Evolutionary conservation across 1,284 basidiomycete species (phyloP).

Genomic region (Cutaneotrichosporon daszewskae): DNA sequence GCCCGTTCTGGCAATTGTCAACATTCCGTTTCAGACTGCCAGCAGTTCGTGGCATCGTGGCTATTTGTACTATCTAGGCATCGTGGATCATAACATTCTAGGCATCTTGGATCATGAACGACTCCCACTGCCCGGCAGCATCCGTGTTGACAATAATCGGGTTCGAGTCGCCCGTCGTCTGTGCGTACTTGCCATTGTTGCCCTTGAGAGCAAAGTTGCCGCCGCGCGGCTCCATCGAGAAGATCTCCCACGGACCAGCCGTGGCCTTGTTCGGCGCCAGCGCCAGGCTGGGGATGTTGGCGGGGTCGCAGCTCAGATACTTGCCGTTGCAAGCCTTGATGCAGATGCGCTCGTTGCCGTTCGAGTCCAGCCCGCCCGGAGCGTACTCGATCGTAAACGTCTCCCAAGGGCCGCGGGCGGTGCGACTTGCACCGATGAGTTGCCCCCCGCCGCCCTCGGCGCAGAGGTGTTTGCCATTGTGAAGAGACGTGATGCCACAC

Average conservation of each 20-base stretch:
- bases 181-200: conserved; percentile 10
- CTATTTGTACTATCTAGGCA: too few relatives aligned
- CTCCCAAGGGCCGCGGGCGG: conserved; percentile 5
- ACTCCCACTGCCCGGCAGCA: too few relatives aligned
- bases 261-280: neutral
- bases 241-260: neutral
- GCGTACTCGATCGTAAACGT: conserved; percentile 5
- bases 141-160: too few relatives aligned
- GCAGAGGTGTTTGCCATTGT: conserved; percentile 8
- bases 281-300: too few relatives aligned
- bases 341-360: neutral
- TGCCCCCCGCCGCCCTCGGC: conserved; percentile 11
- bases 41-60: too few relatives aligned
- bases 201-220: conserved; percentile 4
- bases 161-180: too few relatives aligned
- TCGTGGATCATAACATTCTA: too few relatives aligned
- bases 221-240: neutral
- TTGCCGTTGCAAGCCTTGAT: neutral
- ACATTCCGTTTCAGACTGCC: too few relatives aligned
- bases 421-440: conserved; percentile 1
- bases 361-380: neutral
- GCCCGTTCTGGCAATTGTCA: too few relatives aligned
- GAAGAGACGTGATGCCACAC: neutral
- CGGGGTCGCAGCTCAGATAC: neutral
- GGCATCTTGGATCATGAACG: too few relatives aligned